phyloP scores from a whole-genome alignment of 2,329 filamentous ascomycete genomes.

The Neospermospora avenae region DNA sequence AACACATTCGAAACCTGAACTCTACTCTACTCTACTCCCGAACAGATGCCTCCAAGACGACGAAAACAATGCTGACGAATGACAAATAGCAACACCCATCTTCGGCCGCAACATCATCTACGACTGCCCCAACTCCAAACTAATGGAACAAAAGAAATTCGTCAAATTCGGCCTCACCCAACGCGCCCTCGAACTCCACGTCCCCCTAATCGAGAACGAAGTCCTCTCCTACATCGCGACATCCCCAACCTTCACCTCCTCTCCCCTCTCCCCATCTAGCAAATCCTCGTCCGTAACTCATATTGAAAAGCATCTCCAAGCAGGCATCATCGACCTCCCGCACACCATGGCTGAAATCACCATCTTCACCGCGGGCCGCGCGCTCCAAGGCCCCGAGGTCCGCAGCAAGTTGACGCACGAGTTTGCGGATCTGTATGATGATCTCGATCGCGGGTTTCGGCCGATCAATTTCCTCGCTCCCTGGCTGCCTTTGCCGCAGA shows the following conservation, averaged over 20 bases:
- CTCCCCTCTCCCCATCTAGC: conserved; percentile 23
- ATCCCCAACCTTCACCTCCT: conserved; percentile 47
- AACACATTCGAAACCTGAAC: no score
- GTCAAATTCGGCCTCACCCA: conserved; percentile 57
- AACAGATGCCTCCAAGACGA: no score
- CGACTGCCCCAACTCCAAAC: conserved; percentile 81
- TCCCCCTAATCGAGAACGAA: conserved; percentile 71
- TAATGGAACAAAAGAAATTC: conserved; percentile 79
- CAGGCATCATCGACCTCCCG: conserved; percentile 68
- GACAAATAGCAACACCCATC: conserved; percentile 44
- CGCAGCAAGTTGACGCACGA: conserved; percentile 73
- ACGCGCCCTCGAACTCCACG: conserved; percentile 68
- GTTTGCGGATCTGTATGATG: conserved; percentile 77
- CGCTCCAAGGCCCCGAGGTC: conserved; percentile 78
- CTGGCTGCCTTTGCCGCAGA: conserved; percentile 80
- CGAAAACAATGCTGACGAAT: background rate
- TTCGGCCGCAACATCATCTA: conserved; percentile 85
- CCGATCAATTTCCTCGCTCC: conserved; percentile 85
- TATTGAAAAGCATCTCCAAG: conserved; percentile 41
- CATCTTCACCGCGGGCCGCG: conserved; percentile 81
- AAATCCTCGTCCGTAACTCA: background rate
- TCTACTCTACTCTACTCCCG: no score
- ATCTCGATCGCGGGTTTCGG: conserved; percentile 82
- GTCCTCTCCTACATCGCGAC: conserved; percentile 68
- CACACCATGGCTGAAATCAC: conserved; percentile 78